phyloP scores from a whole-genome alignment of 192 early-diverging fungal genomes.

The Podila clonocystis region DNA sequence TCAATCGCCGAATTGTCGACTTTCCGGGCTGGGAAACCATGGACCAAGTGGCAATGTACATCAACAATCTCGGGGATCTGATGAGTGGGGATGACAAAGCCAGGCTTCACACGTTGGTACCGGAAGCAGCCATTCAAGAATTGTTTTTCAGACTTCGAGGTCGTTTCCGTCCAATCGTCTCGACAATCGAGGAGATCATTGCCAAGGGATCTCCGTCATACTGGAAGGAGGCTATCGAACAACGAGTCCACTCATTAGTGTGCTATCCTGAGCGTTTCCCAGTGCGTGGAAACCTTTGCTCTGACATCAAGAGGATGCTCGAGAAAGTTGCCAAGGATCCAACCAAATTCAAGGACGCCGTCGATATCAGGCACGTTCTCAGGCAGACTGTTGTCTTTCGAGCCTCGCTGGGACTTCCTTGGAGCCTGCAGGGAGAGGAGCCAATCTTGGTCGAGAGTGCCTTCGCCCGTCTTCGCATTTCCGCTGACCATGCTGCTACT shows the following conservation, averaged over 20 bases:
- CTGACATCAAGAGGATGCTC: no score
- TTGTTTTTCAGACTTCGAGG: conserved; percentile 44
- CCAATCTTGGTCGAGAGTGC: conserved; percentile 42
- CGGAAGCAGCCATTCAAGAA: conserved; percentile 25
- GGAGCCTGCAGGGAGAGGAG: conserved; percentile 49
- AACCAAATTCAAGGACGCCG: no score
- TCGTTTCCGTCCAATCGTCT: conserved; percentile 25
- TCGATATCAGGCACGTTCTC: conserved; percentile 37
- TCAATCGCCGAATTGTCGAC: conserved; percentile 25
- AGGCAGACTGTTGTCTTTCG: conserved; percentile 37
- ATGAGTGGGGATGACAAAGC: conserved; percentile 26
- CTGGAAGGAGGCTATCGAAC: no score
- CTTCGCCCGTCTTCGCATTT: conserved; percentile 33
- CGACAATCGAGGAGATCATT: no score
- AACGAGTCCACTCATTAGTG: no score
- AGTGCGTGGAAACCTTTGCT: no score
- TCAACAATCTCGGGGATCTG: conserved; percentile 37
- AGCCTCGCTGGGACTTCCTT: conserved; percentile 41
- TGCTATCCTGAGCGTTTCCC: no score
- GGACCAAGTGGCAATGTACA: conserved; percentile 28
- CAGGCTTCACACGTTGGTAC: conserved; percentile 23
- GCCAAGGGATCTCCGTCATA: no score
- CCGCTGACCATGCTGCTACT: conserved; percentile 9
- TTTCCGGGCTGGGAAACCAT: conserved; percentile 40
- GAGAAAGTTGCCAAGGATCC: no score